Percentiles rank a stretch among this genome's conserved stretches.
These are phyloP conservation scores for Clohesyomyces aquaticus DNA, from an alignment of 495 filamentous ascomycete species.

Conservation along the genomic window DNA sequence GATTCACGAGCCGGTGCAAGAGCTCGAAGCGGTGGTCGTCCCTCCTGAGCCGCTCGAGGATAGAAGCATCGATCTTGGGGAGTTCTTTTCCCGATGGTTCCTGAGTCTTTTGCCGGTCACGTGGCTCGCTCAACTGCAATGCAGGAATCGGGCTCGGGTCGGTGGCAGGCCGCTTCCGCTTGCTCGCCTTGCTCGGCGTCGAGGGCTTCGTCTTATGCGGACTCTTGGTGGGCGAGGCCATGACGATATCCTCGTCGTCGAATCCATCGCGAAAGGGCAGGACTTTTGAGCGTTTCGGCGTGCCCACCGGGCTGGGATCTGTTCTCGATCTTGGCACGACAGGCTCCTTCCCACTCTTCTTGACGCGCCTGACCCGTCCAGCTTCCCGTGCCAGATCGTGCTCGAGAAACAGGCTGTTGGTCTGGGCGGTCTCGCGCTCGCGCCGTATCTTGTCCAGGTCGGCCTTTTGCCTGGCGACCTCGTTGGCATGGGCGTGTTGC, in stretches of 20 bases:
- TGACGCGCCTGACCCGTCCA: conserved; percentile 50
- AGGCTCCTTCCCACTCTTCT: conserved; percentile 47
- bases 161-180: conserved; percentile 63
- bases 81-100: conserved; percentile 17
- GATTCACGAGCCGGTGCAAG: conserved; percentile 63
- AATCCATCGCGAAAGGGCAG: conserved; percentile 70
- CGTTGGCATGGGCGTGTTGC: conserved; percentile 60
- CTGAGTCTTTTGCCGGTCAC: conserved; percentile 29
- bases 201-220: conserved; percentile 53
- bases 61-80: conserved; percentile 41
- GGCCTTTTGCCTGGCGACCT: conserved; percentile 57
- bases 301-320: conserved; percentile 49
- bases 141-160: conserved; percentile 59
- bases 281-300: conserved; percentile 62
- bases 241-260: conserved; percentile 68
- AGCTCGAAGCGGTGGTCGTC: conserved; percentile 53
- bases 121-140: conserved; percentile 56
- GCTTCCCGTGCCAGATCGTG: conserved; percentile 66
- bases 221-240: conserved; percentile 62
- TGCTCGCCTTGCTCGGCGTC: conserved; percentile 63
- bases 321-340: conserved; percentile 20
- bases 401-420: conserved; percentile 66
- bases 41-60: conserved; percentile 42
- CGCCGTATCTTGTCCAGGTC: conserved; percentile 60
- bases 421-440: conserved; percentile 64